Conservation (phyloP, 164 flowering plant genomes). For the Cinnamomum chago region DNA sequence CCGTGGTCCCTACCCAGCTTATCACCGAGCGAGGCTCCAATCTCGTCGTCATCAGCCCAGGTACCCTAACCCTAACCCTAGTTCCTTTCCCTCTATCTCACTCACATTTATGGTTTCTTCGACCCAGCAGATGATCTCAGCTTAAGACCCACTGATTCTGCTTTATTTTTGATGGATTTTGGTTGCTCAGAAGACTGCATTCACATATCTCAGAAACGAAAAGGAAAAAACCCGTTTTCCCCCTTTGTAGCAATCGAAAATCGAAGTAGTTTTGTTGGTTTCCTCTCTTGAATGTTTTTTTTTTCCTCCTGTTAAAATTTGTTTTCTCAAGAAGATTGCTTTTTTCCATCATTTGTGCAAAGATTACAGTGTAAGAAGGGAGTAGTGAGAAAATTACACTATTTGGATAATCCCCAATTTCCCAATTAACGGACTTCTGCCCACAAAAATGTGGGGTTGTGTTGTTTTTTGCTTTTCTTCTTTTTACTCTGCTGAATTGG, state of each 20-base stretch:
- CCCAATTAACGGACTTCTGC: too few species aligned
- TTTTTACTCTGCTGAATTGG: too few species aligned
- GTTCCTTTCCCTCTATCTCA: not conserved
- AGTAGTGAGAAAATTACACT: too few species aligned
- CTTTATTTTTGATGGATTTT: not conserved
- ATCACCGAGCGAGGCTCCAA: conserved; percentile 82
- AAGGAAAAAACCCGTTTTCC: too few species aligned
- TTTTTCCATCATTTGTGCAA: too few species aligned
- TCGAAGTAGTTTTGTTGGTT: not conserved
- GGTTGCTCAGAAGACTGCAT: not conserved
- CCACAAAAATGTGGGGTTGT: too few species aligned
- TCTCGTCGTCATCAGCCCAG: conserved; percentile 88
- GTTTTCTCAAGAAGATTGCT: too few species aligned
- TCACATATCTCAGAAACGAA: not conserved
- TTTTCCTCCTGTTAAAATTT: not conserved
- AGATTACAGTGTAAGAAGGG: too few species aligned
- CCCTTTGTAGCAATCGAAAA: not conserved
- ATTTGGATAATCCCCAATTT: too few species aligned
- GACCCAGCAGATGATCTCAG: not conserved
- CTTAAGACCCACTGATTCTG: not conserved
- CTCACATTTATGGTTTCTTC: not conserved
- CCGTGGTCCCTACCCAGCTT: conserved; percentile 84
- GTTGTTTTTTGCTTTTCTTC: too few species aligned
- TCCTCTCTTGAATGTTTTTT: not conserved
- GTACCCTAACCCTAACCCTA: conserved; percentile 30